Conservation (phyloP, 139 green algal species). For the Chlamydomonas applanata region DNA sequence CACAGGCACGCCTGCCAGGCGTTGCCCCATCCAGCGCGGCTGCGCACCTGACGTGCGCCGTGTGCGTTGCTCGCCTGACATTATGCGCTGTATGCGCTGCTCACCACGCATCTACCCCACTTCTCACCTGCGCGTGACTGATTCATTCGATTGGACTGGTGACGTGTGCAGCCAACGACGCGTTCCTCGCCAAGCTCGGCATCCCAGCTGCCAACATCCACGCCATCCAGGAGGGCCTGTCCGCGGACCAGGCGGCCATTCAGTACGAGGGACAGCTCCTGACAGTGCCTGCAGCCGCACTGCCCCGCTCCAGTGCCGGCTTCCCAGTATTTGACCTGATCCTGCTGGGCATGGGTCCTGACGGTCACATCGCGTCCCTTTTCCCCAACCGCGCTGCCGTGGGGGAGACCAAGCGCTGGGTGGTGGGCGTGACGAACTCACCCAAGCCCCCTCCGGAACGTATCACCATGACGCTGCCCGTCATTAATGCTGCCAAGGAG, state of each 20-base stretch:
- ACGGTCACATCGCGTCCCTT: slow-evolving; percentile 96
- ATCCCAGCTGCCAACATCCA: slow-evolving; percentile 54
- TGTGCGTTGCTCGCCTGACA: too few relatives aligned
- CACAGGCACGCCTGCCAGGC: too few relatives aligned
- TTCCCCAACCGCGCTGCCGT: slow-evolving; percentile 84
- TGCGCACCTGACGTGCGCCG: too few relatives aligned
- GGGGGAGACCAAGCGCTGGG: slow-evolving; percentile 68
- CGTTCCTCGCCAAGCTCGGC: slow-evolving; percentile 68
- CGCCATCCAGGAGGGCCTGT: slow-evolving; percentile 13
- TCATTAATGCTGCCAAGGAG: slow-evolving; percentile 80
- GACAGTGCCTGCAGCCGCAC: slow-evolving; percentile 42
- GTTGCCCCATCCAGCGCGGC: too few relatives aligned
- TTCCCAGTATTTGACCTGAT: slow-evolving; percentile 87
- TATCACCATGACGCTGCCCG: slow-evolving; percentile 91
- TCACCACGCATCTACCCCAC: too few relatives aligned
- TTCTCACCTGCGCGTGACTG: too few relatives aligned
- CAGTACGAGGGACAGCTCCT: slow-evolving; percentile 75
- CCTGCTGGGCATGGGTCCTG: slow-evolving; percentile 93
- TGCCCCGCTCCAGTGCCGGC: slow-evolving; percentile 53
- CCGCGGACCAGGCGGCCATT: slow-evolving; percentile 39
- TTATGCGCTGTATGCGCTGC: too few relatives aligned
- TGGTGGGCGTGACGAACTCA: slow-evolving; percentile 86
- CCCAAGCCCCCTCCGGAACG: slow-evolving; percentile 95
- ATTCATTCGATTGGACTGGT: too few relatives aligned
- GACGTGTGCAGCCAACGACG: slow-evolving; percentile 39